Percentiles rank a stretch among this genome's conserved stretches.
Evolutionary conservation across 108 stramenopile species (phyloP).

Genomic region (Stephanodiscus minutulus): DNA sequence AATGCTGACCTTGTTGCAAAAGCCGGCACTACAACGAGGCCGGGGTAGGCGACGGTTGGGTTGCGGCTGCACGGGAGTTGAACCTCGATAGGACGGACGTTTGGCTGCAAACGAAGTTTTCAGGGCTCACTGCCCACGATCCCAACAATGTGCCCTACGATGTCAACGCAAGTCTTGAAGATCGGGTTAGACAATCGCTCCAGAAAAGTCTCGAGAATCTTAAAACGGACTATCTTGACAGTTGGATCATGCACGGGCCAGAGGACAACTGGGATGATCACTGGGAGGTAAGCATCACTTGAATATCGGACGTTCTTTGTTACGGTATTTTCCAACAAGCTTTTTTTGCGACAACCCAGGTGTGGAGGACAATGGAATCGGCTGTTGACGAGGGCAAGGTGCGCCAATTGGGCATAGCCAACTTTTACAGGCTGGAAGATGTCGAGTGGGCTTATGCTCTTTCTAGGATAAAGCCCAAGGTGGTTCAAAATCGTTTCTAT

Average conservation of each 20-base stretch:
- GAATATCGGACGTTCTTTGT: too few relatives aligned
- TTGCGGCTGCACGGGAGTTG: constrained; percentile 31
- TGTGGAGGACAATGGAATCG: constrained; percentile 49
- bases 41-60: constrained; percentile 55
- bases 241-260: constrained; percentile 73
- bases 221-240: constrained; percentile 83
- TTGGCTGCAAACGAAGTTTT: constrained; percentile 67
- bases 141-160: constrained; percentile 76
- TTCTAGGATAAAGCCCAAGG: constrained; percentile 50
- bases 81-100: constrained; percentile 46
- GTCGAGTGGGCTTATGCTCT: constrained; percentile 51
- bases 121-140: constrained; percentile 56
- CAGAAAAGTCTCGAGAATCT: constrained; percentile 72
- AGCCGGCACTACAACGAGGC: constrained; percentile 66
- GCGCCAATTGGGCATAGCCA: constrained; percentile 48
- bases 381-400: constrained; percentile 52
- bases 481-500: constrained; percentile 72
- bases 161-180: constrained; percentile 52
- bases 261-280: constrained; percentile 43
- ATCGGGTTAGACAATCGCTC: constrained; percentile 68
- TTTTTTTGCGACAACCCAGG: constrained; percentile 15
- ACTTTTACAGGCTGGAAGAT: constrained; percentile 57
- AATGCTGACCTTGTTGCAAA: constrained; percentile 43
- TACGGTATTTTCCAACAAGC: too few relatives aligned
- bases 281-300: constrained; percentile 16